Conservation (phyloP, 2,329 filamentous ascomycete genomes). For the Thielaviopsis cerberus region DNA sequence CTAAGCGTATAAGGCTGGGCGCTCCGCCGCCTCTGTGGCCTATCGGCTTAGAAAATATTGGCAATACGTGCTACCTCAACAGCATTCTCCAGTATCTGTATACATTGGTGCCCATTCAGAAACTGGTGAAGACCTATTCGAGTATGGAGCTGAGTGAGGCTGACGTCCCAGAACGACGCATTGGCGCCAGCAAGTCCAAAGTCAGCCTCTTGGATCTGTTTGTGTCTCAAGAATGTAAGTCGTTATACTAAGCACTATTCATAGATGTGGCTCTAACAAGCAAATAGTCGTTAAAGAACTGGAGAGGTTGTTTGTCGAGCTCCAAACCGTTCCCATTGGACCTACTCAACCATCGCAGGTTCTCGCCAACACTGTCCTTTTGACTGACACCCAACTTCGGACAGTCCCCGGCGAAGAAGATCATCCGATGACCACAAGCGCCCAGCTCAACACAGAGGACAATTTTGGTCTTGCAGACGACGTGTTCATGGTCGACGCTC, state of each 20-base stretch:
- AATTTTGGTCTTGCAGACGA: not conserved
- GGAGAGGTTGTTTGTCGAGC: constrained; percentile 46
- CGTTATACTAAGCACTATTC: not conserved
- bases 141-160: constrained; percentile 49
- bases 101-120: constrained; percentile 62
- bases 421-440: not conserved
- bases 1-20: constrained; percentile 10
- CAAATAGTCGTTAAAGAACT: constrained; percentile 54
- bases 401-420: constrained; percentile 1
- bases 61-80: constrained; percentile 96
- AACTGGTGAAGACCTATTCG: constrained; percentile 63
- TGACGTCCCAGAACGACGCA: constrained; percentile 45
- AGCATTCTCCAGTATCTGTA: constrained; percentile 92
- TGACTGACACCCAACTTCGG: constrained; percentile 22
- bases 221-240: constrained; percentile 56
- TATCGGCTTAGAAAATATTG: constrained; percentile 78
- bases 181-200: constrained; percentile 46
- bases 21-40: constrained; percentile 26
- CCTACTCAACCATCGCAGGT: constrained; percentile 56
- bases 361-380: constrained; percentile 62
- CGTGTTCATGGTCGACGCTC: constrained; percentile 7
- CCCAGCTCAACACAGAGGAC: not conserved
- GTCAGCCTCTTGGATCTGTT: constrained; percentile 39
- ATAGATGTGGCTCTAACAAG: not conserved
- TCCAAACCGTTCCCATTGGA: constrained; percentile 43